phyloP scores from a whole-genome alignment of 768 basidiomycete species.

The Tricholoma matsutake region DNA sequence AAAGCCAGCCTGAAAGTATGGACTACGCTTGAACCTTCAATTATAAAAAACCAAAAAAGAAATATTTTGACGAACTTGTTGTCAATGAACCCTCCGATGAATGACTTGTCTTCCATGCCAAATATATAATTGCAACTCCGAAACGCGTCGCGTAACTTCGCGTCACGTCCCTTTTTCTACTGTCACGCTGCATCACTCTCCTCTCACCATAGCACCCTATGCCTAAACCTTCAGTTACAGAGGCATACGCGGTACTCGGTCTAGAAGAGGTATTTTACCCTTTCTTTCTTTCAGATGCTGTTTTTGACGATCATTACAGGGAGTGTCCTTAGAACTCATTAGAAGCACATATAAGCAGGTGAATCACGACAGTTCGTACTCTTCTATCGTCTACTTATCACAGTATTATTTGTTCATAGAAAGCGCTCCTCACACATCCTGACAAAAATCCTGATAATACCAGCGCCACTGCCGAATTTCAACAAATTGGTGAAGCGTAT shows the following conservation, averaged over 20 bases:
- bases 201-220: constrained; percentile 5
- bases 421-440: constrained; percentile 68
- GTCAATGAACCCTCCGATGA: constrained; percentile 41
- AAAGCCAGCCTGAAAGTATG: constrained; percentile 97
- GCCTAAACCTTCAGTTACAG: constrained; percentile 16
- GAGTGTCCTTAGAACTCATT: constrained; percentile 57
- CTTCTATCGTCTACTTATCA: background rate
- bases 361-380: constrained; percentile 4
- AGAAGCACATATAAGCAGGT: constrained; percentile 72
- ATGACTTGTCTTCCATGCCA: constrained; percentile 14
- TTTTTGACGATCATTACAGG: constrained; percentile 34
- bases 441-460: constrained; percentile 72
- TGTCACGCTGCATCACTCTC: constrained; percentile 19
- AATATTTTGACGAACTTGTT: constrained; percentile 58
- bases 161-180: constrained; percentile 6
- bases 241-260: constrained; percentile 45
- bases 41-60: constrained; percentile 1
- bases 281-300: background rate
- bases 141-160: constrained; percentile 23
- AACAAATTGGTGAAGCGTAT: constrained; percentile 68
- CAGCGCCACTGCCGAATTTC: constrained; percentile 67
- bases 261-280: constrained; percentile 46
- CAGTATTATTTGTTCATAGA: constrained; percentile 28
- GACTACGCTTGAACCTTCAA: constrained; percentile 53
- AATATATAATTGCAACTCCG: background rate